Conservation (phyloP, 2,329 filamentous ascomycete species). For the Corniculantispora saksenae region DNA sequence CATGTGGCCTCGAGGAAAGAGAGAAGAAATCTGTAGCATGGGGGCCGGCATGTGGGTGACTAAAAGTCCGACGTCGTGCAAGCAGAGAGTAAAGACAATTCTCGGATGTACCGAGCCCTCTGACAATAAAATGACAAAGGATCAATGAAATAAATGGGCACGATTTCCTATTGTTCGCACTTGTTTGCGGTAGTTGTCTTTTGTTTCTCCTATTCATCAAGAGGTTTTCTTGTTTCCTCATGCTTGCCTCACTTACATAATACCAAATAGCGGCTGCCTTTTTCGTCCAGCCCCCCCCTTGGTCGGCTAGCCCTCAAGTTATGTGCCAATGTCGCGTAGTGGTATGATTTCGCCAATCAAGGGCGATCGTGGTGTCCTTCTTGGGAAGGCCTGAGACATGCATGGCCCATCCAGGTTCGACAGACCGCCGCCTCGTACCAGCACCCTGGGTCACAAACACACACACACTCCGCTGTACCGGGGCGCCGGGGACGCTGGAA, state of each 20-base stretch:
- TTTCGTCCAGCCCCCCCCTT: no score
- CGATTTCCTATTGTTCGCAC: no score
- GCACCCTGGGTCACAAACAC: neutral
- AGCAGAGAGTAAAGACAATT: neutral
- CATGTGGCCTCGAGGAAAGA: neutral
- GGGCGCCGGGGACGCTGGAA: constrained; percentile 13
- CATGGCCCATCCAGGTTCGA: neutral
- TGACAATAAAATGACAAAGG: no score
- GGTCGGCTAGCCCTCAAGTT: neutral
- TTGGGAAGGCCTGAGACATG: constrained; percentile 6
- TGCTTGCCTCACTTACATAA: no score
- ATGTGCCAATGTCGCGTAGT: neutral
- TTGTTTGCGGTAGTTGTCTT: neutral
- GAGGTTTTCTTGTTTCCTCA: neutral
- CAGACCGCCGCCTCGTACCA: neutral
- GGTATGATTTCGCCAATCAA: neutral
- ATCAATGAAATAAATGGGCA: no score
- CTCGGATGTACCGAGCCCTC: neutral
- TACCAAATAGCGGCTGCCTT: no score
- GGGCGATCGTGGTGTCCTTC: neutral
- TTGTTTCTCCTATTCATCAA: neutral
- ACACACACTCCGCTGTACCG: neutral
- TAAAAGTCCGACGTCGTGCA: neutral
- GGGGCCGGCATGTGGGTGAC: neutral
- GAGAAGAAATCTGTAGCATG: neutral